Base-by-base conservation (phyloP, 371 early-diverging fungal species). In the Phascolomyces articulosus region DNA sequence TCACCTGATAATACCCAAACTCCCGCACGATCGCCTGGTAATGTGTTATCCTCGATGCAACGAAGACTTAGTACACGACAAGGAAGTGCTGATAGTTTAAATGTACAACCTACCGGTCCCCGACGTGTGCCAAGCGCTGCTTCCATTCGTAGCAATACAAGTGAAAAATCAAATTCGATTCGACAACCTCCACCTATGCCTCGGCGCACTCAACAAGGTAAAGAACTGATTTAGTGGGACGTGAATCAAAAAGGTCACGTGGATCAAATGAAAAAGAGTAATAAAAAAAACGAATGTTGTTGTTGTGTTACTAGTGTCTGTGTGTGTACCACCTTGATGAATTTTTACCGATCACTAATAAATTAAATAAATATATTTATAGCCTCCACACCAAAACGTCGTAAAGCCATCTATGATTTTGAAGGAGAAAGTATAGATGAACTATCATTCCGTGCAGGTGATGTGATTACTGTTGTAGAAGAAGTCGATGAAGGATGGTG, bases 401-500 rank as follows among this genome's bases (percentile, higher is more conserved):
- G 85, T 13, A 80, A 77, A 23, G 88, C 92, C 0, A 40, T 90
- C 21, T 94, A 85, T 73, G 82, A 82, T 41, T 94, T 92, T 74
- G 80, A 82, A n/a, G 88, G 87, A 6, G 79, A 82, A 38, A 87
- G 78, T 16, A 66, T 70, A 8, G 91, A 90, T 20, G 94, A 94
- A 65, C 80, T 94, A 18, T 71, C 88, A 2, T 77, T 94, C 47
- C 80, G 72, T 7, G 82, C 77, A 34, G 93, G 90, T 4, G 93
- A 94, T 65, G 72, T 91, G 26, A 85, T 94, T 58, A 84, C 84
- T 21, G 91, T 94, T 2, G 68, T 87, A 6, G 87, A 92, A 58
- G 89, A 89, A 58, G 82, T 93, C 9, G 92, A 93, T 66, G 90
- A 91, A 58, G 95, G 95, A 2, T 94, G 95, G 94, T 94, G 95